Evolutionary conservation across 352 stramenopile species (phyloP), one percentile per base, ranked within the genome.

Genomic region (Phytopythium vexans): DNA sequence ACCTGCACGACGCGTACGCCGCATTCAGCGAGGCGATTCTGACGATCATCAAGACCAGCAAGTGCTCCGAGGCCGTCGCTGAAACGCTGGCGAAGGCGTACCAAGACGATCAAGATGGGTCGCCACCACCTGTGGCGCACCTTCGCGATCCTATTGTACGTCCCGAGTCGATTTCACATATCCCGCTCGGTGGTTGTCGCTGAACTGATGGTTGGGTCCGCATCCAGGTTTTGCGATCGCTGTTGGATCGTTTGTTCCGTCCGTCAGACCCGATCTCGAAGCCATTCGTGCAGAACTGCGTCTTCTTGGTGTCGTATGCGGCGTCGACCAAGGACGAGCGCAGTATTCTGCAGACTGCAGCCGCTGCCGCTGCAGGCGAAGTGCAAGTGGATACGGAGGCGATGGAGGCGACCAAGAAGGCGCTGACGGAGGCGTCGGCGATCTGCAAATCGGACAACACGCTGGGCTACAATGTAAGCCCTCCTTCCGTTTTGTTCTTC

Each of bases 391-490:
- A 89, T 36, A 52, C 70, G 12, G 64, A 75, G 6, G 74, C 82
- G 7, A 61, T 93, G 7, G 69, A 87, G 37, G 63, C 70, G 11
- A 89, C 80, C 1, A 91, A 89, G 55, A 74, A 70, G 37, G 81
- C 83, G 4, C 64, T 95, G 0, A 53, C 78, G 10, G 82, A 91
- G 36, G 82, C 82, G 12, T 95, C 85, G 31, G 59, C 70, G 9
- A 80, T 92, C 35, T 95, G 85, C 66, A 83, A 88, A 49, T 91
- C 83, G 6, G 85, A 95, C 49, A 79, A 90, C 56, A 95, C 85
- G 4, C 72, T 95, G 40, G 82, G 82, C 16, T 95, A 93, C 62
- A 95, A 92, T 69, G 83, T 94, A 43, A 64, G 78, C 73, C 7
- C 0, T 51, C 3, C 8, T 50, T 12, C 5, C 10, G 11, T 4